These are phyloP conservation scores for Mycosphaerella sp. DNA, from an alignment of 2,329 filamentous ascomycete species.

Conservation along the genomic window DNA sequence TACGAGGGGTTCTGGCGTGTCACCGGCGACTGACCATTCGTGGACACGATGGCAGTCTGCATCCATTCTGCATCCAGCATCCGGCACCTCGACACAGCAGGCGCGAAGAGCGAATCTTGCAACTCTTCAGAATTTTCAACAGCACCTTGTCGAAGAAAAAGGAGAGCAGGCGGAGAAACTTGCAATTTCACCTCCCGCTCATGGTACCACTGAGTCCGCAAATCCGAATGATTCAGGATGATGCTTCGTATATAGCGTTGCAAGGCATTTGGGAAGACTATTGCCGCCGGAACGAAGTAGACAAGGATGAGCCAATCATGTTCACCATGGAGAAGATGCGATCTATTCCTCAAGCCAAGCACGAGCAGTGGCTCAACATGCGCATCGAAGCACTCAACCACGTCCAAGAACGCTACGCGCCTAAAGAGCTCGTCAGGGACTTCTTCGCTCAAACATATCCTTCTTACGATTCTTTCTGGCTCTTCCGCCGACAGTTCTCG, in stretches of 20 bases:
- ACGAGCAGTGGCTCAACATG: slow-evolving; percentile 45
- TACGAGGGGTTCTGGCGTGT: slow-evolving; percentile 83
- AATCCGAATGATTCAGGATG: slow-evolving; percentile 92
- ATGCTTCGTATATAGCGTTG: slow-evolving; percentile 86
- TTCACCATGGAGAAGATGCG: slow-evolving; percentile 94
- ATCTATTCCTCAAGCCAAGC: slow-evolving; percentile 57
- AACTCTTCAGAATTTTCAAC: slow-evolving; percentile 97
- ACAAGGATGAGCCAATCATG: slow-evolving; percentile 90
- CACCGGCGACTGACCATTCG: slow-evolving; percentile 92
- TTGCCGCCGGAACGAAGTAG: slow-evolving; percentile 76
- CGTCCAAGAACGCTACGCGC: slow-evolving; percentile 90
- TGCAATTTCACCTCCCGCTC: slow-evolving; percentile 92
- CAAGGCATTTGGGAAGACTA: slow-evolving; percentile 97
- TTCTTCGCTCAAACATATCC: slow-evolving; percentile 88
- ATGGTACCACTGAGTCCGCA: slow-evolving; percentile 95
- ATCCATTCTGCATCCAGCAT: slow-evolving; percentile 93
- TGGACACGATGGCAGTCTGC: slow-evolving; percentile 94
- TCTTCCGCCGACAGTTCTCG: slow-evolving; percentile 94
- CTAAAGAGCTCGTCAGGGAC: slow-evolving; percentile 71
- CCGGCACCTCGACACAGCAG: slow-evolving; percentile 87
- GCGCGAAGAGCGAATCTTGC: slow-evolving; percentile 87
- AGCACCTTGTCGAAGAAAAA: slow-evolving; percentile 86
- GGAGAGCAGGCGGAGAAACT: slow-evolving; percentile 84
- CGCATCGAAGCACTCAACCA: slow-evolving; percentile 83
- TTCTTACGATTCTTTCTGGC: slow-evolving; percentile 90